Percentiles rank a stretch among this genome's conserved stretches.
These are phyloP conservation scores for Termitomyces sp. DNA, from an alignment of 768 basidiomycete genomes.

Conservation along the genomic window DNA sequence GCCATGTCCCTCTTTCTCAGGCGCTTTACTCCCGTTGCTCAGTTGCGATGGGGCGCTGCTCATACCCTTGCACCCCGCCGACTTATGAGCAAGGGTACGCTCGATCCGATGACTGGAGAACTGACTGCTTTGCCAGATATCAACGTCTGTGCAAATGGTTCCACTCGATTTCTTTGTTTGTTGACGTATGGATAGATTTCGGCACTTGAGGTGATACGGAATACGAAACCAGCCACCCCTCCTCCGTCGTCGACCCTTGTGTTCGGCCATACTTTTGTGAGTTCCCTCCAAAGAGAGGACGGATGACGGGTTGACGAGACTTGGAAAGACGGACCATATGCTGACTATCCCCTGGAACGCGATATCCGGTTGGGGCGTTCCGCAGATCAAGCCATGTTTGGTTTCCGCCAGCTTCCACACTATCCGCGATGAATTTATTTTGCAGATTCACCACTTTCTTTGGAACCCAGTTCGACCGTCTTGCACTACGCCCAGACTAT, in stretches of 20 bases:
- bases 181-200: conserved; percentile 38
- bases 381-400: conserved; percentile 82
- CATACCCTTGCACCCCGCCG: conserved; percentile 6
- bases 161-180: background rate
- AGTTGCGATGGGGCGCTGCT: conserved; percentile 16
- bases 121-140: conserved; percentile 30
- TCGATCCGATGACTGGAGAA: conserved; percentile 19
- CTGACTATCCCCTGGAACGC: conserved; percentile 73
- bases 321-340: conserved; percentile 80
- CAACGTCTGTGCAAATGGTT: conserved; percentile 24
- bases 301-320: conserved; percentile 6
- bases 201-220: conserved; percentile 46
- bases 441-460: conserved; percentile 64
- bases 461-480: conserved; percentile 79
- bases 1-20: conserved; percentile 15
- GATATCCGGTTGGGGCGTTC: conserved; percentile 74
- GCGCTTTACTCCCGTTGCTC: conserved; percentile 8
- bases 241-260: conserved; percentile 67
- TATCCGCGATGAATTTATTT: conserved; percentile 3
- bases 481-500: conserved; percentile 91
- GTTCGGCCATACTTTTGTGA: conserved; percentile 85
- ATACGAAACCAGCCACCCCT: conserved; percentile 50
- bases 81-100: conserved; percentile 11
- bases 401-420: conserved; percentile 11
- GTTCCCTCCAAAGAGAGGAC: conserved; percentile 22